Evolutionary conservation across 2,329 filamentous ascomycete species (phyloP), one percentile per base, ranked within the genome.

Genomic region (Gnomoniopsis sp.): DNA sequence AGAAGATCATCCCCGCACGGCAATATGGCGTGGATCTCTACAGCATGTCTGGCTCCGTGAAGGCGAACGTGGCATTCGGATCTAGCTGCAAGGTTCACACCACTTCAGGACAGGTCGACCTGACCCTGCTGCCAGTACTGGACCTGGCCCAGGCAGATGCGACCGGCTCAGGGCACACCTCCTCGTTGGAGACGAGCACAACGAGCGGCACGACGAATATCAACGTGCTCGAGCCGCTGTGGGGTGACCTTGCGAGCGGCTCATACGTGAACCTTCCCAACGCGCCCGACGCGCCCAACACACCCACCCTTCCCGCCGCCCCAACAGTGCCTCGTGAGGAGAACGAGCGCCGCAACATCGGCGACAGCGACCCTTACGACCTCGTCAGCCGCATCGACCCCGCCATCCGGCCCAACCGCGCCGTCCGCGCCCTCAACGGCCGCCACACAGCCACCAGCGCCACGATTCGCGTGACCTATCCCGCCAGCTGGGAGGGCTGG

Each of bases 401-500:
- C 41, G 33, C 21, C 58, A 54, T 56, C 41, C 43, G 41, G 2
- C 21, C 53, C 15, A 4, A 52, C 12, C 63, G 67, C 15, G 62
- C 65, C 26, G 58, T 79, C 66, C 64, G 69, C 50, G 66, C 69
- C 33, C 68, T 85, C 4, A 64, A 68, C 38, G 74, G 76, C 2
- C 62, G 64, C 7, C 80, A 85, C 68, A 69, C 60, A 22, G 75
- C 76, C 44, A 74, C 79, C 11, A 79, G 77, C 55, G 80, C 79
- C 7, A 51, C 65, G 34, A 64, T 82, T 50, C 65, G 64, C 15
- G 68, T 84, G 22, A 61, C 53, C 17, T 83, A 82, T 63, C 81
- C 82, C 0, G 65, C 65, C 22, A 70, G 74, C 2, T 85, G 82
- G 82, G 76, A 78, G 62, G 82, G 82, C 15, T 62, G 63, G 21